These are phyloP conservation scores for Peronospora farinosa DNA, from an alignment of 352 stramenopile species.

Conservation along the genomic window DNA sequence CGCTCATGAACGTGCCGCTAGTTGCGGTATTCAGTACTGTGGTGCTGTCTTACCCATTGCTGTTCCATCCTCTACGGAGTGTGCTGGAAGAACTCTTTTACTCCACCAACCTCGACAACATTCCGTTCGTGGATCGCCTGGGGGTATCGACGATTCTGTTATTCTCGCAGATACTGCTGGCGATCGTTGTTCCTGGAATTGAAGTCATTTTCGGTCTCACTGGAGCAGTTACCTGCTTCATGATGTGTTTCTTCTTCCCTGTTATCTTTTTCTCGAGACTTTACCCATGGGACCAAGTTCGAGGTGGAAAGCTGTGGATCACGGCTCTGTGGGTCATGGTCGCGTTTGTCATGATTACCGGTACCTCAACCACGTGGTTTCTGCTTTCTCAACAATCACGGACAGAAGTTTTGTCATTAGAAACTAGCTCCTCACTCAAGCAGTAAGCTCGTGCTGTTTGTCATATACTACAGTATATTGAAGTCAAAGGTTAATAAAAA, in stretches of 20 bases:
- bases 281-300: slow-evolving; percentile 44
- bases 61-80: slow-evolving; percentile 64
- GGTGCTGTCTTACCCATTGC: slow-evolving; percentile 63
- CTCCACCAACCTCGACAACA: slow-evolving; percentile 36
- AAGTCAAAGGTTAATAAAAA: slow-evolving; percentile 9
- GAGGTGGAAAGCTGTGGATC: slow-evolving; percentile 32
- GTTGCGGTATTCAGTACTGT: slow-evolving; percentile 67
- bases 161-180: slow-evolving; percentile 47
- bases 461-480: neutral
- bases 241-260: slow-evolving; percentile 75
- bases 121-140: slow-evolving; percentile 47
- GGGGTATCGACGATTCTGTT: slow-evolving; percentile 45
- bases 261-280: slow-evolving; percentile 52
- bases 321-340: slow-evolving; percentile 33
- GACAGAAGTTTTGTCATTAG: slow-evolving; percentile 3
- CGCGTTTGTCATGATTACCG: slow-evolving; percentile 33
- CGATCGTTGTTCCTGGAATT: slow-evolving; percentile 53
- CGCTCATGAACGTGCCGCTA: slow-evolving; percentile 58
- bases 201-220: slow-evolving; percentile 66
- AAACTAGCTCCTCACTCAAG: neutral
- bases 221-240: slow-evolving; percentile 56
- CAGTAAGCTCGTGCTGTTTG: neutral
- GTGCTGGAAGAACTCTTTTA: slow-evolving; percentile 58
- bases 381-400: slow-evolving; percentile 17
- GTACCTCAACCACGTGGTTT: slow-evolving; percentile 26